phyloP scores from a whole-genome alignment of 1,284 basidiomycete species.

The Rhodotorula glutinis region DNA sequence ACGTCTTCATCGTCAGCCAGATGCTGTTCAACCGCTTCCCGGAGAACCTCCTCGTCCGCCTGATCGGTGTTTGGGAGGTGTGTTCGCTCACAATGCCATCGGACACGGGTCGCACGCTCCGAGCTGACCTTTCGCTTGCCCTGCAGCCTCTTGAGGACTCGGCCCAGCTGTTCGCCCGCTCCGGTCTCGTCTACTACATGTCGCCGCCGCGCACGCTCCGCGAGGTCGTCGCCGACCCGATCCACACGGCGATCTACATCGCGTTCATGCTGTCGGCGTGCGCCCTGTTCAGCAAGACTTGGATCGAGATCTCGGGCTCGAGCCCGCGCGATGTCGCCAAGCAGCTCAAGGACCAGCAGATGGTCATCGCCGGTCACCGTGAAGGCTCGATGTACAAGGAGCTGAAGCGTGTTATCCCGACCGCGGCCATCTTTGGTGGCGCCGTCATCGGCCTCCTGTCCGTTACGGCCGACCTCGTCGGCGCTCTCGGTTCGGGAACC shows the following conservation, averaged over 20 bases:
- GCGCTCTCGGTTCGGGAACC: conserved; percentile 92
- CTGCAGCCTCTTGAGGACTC: conserved; percentile 84
- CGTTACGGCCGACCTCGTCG: conserved; percentile 94
- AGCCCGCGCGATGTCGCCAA: conserved; percentile 95
- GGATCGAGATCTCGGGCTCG: conserved; percentile 97
- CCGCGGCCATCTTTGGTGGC: conserved; percentile 93
- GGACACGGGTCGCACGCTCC: background rate
- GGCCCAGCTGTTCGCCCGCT: conserved; percentile 79
- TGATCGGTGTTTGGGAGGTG: conserved; percentile 96
- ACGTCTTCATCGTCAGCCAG: conserved; percentile 94
- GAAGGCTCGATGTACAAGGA: conserved; percentile 99
- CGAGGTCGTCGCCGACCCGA: conserved; percentile 81
- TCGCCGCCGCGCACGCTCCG: conserved; percentile 82
- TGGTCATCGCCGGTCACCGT: conserved; percentile 97
- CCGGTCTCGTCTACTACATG: conserved; percentile 97
- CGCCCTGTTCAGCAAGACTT: conserved; percentile 97
- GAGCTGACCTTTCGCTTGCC: background rate
- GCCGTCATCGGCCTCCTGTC: conserved; percentile 89
- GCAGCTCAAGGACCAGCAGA: conserved; percentile 97
- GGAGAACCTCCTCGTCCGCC: conserved; percentile 78
- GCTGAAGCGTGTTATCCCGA: conserved; percentile 94
- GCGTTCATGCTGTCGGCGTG: conserved; percentile 90
- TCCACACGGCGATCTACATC: conserved; percentile 90
- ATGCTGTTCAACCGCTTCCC: conserved; percentile 93
- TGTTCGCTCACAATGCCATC: conserved; percentile 39